A percentile compares a stretch with the other conserved stretches of the same genome.
Evolutionary conservation across 2,329 filamentous ascomycete genomes (phyloP).

Genomic region (Dactylellina drechsleri): DNA sequence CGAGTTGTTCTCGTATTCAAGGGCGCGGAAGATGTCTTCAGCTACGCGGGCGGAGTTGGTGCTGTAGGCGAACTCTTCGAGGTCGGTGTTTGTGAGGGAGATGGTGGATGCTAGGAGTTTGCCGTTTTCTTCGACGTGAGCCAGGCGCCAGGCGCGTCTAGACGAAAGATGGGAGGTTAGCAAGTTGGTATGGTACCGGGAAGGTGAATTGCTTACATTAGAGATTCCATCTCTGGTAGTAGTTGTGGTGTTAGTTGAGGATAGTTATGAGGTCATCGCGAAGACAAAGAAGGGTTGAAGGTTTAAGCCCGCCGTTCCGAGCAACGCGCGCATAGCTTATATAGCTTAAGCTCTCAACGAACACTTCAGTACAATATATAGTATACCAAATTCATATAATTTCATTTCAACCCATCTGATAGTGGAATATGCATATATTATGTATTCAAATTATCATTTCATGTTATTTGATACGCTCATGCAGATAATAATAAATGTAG

Average conservation of each 20-base stretch:
- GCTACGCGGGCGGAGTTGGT: conserved; percentile 61
- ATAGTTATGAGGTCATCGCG: conserved; percentile 31
- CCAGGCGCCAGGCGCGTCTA: conserved; percentile 55
- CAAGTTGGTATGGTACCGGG: background rate
- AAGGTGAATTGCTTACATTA: conserved; percentile 34
- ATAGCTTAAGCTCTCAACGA: background rate
- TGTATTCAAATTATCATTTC: background rate
- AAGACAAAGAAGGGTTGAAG: background rate
- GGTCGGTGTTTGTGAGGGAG: conserved; percentile 60
- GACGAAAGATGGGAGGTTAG: background rate
- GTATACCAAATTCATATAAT: no score
- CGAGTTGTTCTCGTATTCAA: conserved; percentile 55
- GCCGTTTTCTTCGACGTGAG: conserved; percentile 56
- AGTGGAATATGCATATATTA: no score
- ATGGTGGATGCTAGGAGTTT: conserved; percentile 59
- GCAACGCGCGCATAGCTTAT: background rate
- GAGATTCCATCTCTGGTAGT: conserved; percentile 41
- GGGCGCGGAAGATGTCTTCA: conserved; percentile 58
- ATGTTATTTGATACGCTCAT: background rate
- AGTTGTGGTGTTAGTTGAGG: background rate
- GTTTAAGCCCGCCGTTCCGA: background rate
- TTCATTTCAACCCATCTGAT: no score
- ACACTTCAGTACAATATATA: no score
- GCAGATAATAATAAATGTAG: background rate
- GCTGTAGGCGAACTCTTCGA: conserved; percentile 58